These are phyloP conservation scores for Fusarium kyushuense DNA, from an alignment of 2,329 filamentous ascomycete species.

Conservation along the genomic window DNA sequence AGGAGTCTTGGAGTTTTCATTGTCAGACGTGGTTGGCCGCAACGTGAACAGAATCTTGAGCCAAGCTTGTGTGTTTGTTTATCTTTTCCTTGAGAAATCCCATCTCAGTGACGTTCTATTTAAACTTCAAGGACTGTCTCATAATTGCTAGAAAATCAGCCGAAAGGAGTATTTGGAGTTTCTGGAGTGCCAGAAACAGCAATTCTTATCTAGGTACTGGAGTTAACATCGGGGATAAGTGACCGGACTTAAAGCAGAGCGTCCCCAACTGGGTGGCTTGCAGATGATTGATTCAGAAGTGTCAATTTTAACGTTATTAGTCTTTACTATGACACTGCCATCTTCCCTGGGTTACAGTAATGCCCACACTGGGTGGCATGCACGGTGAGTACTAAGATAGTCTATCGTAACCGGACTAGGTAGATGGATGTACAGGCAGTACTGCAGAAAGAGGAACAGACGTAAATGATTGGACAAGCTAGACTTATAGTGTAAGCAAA, in stretches of 20 bases:
- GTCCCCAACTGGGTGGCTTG: background rate
- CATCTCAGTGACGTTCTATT: background rate
- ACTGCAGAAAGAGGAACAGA: background rate
- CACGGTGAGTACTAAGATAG: too few relatives aligned
- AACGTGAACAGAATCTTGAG: too few relatives aligned
- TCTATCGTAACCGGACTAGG: too few relatives aligned
- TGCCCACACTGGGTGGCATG: accelerated
- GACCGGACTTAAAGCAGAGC: slow-evolving; percentile 6
- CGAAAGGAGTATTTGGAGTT: background rate
- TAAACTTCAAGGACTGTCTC: accelerated
- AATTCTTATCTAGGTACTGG: too few relatives aligned
- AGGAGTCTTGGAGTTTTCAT: slow-evolving; percentile 9
- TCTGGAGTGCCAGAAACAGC: too few relatives aligned
- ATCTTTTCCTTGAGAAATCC: background rate
- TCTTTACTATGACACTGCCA: background rate
- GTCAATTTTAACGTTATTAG: background rate
- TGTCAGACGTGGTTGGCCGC: background rate
- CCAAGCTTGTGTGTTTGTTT: background rate
- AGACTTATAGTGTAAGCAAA: too few relatives aligned
- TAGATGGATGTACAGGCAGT: background rate
- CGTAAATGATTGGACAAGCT: background rate
- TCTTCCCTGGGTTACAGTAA: background rate
- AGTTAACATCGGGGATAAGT: slow-evolving; percentile 5
- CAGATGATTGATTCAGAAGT: background rate
- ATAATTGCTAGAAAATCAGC: too few relatives aligned